phyloP scores from a whole-genome alignment of 139 green algal genomes.

The Chlorella sp. region DNA sequence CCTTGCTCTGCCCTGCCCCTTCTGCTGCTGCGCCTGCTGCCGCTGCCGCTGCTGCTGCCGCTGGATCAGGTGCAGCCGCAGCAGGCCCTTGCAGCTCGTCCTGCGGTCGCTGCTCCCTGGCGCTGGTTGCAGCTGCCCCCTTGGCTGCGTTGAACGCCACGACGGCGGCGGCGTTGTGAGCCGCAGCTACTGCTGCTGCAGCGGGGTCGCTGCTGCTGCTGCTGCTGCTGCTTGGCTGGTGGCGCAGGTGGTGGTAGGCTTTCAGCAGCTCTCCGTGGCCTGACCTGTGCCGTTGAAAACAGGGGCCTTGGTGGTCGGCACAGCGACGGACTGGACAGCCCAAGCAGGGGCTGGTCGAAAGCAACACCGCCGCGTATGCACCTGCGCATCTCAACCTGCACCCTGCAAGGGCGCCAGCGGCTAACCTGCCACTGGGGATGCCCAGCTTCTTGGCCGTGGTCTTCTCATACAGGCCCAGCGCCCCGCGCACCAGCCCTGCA shows the following conservation, averaged over 20 bases:
- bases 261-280: conserved; percentile 23
- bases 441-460: conserved; percentile 41
- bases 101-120: background rate
- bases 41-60: background rate
- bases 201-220: background rate
- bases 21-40: background rate
- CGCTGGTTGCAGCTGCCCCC: background rate
- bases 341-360: background rate
- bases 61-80: background rate
- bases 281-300: background rate
- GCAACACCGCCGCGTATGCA: background rate
- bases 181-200: background rate
- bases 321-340: background rate
- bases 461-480: conserved; percentile 69
- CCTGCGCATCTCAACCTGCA: background rate
- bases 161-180: conserved; percentile 25
- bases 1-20: conserved; percentile 15
- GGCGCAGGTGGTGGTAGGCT: conserved; percentile 35
- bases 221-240: background rate
- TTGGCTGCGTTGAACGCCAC: conserved; percentile 23
- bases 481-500: conserved; percentile 47
- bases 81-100: background rate
- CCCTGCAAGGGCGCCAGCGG: background rate
- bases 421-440: conserved; percentile 31
- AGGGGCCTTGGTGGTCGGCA: background rate